These are phyloP conservation scores for Gryganskiella cystojenkinii DNA, from an alignment of 192 early-diverging fungal species.

Conservation along the genomic window DNA sequence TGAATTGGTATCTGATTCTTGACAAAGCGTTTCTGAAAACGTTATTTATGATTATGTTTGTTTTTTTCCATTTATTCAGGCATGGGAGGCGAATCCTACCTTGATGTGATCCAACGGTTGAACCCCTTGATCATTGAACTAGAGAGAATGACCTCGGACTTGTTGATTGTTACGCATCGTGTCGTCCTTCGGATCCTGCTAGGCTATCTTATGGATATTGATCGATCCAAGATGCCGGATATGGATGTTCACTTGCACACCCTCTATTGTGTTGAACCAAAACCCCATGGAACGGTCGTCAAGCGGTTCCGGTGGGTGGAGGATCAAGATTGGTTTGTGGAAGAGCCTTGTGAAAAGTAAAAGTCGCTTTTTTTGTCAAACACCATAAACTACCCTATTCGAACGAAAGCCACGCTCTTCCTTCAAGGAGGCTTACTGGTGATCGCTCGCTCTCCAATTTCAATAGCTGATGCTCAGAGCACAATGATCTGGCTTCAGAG, in stretches of 20 bases:
- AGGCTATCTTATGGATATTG: constrained; percentile 89
- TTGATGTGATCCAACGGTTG: constrained; percentile 94
- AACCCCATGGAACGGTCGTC: constrained; percentile 80
- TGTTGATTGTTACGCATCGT: constrained; percentile 92
- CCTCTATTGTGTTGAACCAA: constrained; percentile 83
- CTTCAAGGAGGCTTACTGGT: no score
- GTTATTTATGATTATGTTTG: background rate
- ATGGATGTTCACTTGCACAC: constrained; percentile 85
- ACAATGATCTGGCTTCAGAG: no score
- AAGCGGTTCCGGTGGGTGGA: constrained; percentile 37
- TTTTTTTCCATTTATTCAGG: constrained; percentile 36
- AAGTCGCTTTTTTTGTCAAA: no score
- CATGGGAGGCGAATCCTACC: constrained; percentile 93
- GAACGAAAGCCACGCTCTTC: no score
- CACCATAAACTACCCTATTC: no score
- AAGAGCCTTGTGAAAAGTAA: constrained; percentile 18
- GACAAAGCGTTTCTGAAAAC: background rate
- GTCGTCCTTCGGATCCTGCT: constrained; percentile 92
- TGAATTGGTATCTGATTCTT: background rate
- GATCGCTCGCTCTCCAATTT: no score
- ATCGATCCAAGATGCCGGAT: constrained; percentile 82
- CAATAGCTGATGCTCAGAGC: no score
- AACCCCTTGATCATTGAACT: constrained; percentile 95
- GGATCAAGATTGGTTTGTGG: constrained; percentile 46
- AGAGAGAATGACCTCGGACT: constrained; percentile 90